Base-by-base conservation (phyloP, 805 yeast genomes). In the Naumovozyma castellii region DNA sequence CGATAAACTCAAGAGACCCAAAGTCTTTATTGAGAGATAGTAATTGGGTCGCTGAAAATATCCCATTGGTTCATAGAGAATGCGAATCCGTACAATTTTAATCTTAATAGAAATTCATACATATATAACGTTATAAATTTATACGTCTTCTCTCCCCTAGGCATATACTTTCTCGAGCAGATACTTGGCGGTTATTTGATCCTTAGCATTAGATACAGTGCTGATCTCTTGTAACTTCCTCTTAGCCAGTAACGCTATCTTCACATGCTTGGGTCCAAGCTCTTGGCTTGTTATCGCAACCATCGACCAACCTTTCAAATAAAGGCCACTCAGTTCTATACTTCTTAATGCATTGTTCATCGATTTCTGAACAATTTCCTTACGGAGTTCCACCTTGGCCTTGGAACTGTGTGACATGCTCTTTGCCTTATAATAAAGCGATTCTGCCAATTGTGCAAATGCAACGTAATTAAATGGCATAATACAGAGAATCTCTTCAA, bases 11-110 rank as follows among this genome's bases (percentile, higher is more conserved):
- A 43, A 78, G 76, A 56, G 96, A 71, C 58, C 88, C 72, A 54
- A 76, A 79, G 53, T 76, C 73, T 51, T 73, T 73, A 32, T 61
- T 90, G 38, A 69, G 97, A 43, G 96, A 90, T 57, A 72, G 81
- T 20, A 78, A 83, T 56, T 90, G 97, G 97, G 87, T 90, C 8
- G 71, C 83, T 10, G 71, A 70, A 36, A 71, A 75, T 43, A 65
- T 76, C 20, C 80, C 80, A 0, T 65, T 73, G 18, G 47, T 64
- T n/a, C 58, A 51, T 17, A 59, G 63, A 32, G 53, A 52, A 39
- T 57, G 62, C 33, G 72, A 69, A 40, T 42, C 51, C 10, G 34
- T 61, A 14, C 36, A 37, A 34, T 49, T 59, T 18, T 34, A 44
- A 27, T 34, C 41, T n/a, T n/a, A n/a, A 3, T 6, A 18, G 22